A percentile compares a stretch with the other conserved stretches of the same genome.
These are phyloP conservation scores for Lepraria neglecta DNA, from an alignment of 495 filamentous ascomycete species.

Conservation along the genomic window DNA sequence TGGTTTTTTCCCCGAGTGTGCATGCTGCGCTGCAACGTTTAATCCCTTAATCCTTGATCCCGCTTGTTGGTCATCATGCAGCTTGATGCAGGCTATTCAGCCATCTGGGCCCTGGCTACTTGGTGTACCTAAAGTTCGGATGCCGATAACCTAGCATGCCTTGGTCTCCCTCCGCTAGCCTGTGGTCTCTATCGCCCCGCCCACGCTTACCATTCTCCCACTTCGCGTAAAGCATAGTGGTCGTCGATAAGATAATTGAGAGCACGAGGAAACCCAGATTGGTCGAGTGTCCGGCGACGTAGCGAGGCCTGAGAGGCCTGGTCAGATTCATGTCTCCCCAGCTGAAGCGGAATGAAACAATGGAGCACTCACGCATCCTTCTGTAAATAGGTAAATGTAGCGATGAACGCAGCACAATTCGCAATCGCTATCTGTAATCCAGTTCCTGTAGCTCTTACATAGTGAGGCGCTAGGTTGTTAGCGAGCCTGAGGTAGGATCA, in stretches of 20 bases:
- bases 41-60: no score
- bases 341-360: not conserved
- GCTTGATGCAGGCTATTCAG: not conserved
- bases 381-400: conserved; percentile 45
- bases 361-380: conserved; percentile 38
- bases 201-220: conserved; percentile 45
- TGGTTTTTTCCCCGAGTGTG: no score
- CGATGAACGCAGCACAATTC: conserved; percentile 48
- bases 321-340: not conserved
- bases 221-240: conserved; percentile 37
- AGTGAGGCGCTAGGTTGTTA: conserved; percentile 38
- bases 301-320: conserved; percentile 34
- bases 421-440: conserved; percentile 42
- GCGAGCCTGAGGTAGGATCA: conserved; percentile 19
- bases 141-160: conserved; percentile 39
- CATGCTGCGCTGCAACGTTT: no score
- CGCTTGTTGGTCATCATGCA: conserved; percentile 1
- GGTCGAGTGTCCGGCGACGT: conserved; percentile 42
- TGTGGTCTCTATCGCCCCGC: conserved; percentile 38
- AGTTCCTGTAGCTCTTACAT: conserved; percentile 43
- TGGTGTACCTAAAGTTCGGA: conserved; percentile 41
- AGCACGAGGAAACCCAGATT: conserved; percentile 40
- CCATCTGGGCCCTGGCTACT: not conserved
- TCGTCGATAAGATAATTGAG: conserved; percentile 33
- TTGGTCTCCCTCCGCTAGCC: conserved; percentile 34